A percentile compares a stretch with the other conserved stretches of the same genome.
phyloP scores from a whole-genome alignment of 1,139 yeast genomes.

The Zygoascus meyerae region DNA sequence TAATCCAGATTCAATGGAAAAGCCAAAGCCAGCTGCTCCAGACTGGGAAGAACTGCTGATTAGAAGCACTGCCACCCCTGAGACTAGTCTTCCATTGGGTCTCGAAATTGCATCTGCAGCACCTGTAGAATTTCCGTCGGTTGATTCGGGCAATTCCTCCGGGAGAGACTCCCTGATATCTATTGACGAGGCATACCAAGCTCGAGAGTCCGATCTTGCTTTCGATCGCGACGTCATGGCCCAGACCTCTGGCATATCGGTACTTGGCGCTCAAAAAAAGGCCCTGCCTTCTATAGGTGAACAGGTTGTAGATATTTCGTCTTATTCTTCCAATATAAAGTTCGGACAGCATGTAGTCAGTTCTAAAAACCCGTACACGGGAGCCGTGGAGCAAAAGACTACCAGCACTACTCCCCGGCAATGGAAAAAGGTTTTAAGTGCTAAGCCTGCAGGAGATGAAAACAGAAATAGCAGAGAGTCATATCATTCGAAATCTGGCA shows the following conservation, averaged over 20 bases:
- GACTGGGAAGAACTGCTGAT: no score
- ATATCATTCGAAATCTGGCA: no score
- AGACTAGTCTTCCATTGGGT: background rate
- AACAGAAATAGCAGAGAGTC: no score
- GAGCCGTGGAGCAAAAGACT: slow-evolving; percentile 5
- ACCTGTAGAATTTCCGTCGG: background rate
- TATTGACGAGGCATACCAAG: no score
- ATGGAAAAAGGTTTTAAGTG: slow-evolving; percentile 8
- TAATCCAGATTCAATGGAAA: no score
- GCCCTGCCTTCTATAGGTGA: background rate
- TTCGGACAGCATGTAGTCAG: slow-evolving; percentile 14
- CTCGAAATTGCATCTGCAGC: background rate
- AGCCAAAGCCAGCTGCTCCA: no score
- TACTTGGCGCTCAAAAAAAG: no score
- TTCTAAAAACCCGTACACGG: slow-evolving; percentile 8
- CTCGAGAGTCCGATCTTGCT: no score
- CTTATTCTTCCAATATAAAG: slow-evolving; percentile 5
- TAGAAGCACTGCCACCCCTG: background rate
- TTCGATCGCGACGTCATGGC: no score
- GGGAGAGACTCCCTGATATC: no score
- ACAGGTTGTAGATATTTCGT: slow-evolving; percentile 8
- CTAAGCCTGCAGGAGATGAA: background rate
- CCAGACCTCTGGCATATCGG: no score
- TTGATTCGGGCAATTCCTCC: no score
- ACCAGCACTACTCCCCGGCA: slow-evolving; percentile 7